Evolutionary conservation across 805 yeast genomes (phyloP).

Genomic region (Suhomyces pyralidae): DNA sequence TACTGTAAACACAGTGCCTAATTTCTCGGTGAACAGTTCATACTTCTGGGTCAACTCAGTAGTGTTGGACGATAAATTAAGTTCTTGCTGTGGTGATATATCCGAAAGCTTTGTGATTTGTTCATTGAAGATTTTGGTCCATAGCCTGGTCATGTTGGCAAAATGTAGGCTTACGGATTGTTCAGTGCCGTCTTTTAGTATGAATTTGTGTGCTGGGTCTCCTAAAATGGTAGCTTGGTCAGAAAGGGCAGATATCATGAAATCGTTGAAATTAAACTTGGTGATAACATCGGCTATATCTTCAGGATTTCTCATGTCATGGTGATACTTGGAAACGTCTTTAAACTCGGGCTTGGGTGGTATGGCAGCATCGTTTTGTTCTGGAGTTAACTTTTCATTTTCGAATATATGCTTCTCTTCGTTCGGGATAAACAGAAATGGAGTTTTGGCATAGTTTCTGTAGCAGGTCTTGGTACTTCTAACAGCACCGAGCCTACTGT

Average conservation of each 20-base stretch:
- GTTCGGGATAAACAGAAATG: conserved; percentile 27
- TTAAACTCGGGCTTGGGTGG: conserved; percentile 26
- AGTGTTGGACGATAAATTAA: not conserved
- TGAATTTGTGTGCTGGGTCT: conserved; percentile 19
- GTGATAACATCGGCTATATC: conserved; percentile 33
- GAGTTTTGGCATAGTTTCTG: not conserved
- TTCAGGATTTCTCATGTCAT: conserved; percentile 33
- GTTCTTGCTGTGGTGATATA: not conserved
- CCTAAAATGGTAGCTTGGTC: conserved; percentile 28
- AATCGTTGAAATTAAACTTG: conserved; percentile 27
- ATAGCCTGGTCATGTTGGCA: conserved; percentile 24
- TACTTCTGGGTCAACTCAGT: not conserved
- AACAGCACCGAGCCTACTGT: not conserved
- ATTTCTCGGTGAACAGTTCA: not conserved
- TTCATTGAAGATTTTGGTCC: conserved; percentile 28
- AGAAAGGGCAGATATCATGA: conserved; percentile 28
- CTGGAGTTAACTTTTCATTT: conserved; percentile 24
- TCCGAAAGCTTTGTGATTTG: conserved; percentile 15
- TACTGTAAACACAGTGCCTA: not conserved
- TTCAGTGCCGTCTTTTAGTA: conserved; percentile 14
- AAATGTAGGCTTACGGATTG: conserved; percentile 22
- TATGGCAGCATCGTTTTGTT: conserved; percentile 32
- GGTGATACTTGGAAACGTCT: conserved; percentile 15
- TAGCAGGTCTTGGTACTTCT: not conserved
- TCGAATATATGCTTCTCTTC: conserved; percentile 26